Base-by-base conservation (phyloP, 2,329 filamentous ascomycete genomes). In the Hypoxylon sp. region DNA sequence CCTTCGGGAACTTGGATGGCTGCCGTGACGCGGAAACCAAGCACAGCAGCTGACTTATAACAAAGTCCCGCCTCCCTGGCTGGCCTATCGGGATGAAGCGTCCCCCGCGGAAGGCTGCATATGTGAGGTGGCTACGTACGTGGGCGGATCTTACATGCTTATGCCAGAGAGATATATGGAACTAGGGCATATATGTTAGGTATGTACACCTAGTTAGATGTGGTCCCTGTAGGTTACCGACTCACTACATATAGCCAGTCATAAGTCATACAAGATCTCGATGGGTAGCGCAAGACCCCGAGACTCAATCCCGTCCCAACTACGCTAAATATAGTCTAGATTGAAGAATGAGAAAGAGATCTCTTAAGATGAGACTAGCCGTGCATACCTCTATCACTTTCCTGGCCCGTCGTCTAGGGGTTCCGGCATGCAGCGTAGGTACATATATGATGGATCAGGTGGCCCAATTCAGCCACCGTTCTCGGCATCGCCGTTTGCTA, bases 361-460 rank as follows among this genome's bases (percentile, higher is more conserved):
- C 8, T 37, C 43, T 43, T n/a, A 24, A 32, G 15, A 28, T 47
- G 51, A 56, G 41, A 44, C 53, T 4, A 5, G 37, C 34, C 26
- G 11, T n/a, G 43, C 22, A 52, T 50, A 37, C 46, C n/a, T 19
- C 10, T 19, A 37, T 50, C n/a, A 24, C 10, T 19, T 30, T 7
- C 22, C 54, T 44, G 32, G 50, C 30, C 17, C n/a, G 19, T 3
- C 47, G 11, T 10, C 47, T 22, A 13, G 22, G 10, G 47, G 17
- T 20, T 34, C n/a, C 28, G 15, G 62, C 58, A 64, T 52, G 62
- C 39, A 62, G 20, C 67, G 26, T 53, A 63, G 50, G 58, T 32
- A 26, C 57, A 66, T 64, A 66, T 64, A 62, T 56, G 58, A 61
- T 49, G 59, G 39, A 51, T 60, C 56, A 63, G 50, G 48, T 28